Conservation (phyloP, 371 early-diverging fungal species). For the Syncephalis plumigaleata region DNA sequence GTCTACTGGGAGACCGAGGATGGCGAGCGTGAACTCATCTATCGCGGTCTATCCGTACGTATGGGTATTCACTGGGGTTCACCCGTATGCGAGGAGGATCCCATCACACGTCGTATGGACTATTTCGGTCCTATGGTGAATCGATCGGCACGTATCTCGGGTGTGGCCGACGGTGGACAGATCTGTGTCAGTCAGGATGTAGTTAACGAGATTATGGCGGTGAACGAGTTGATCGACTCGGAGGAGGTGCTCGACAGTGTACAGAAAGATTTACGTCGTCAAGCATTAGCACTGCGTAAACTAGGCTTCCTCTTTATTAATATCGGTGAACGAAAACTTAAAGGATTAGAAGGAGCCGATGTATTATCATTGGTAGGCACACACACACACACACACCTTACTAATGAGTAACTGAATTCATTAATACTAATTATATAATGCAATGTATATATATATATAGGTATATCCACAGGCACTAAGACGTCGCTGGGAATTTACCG, state of each 20-base stretch:
- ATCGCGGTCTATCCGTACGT: conserved; percentile 77
- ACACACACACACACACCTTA: too few relatives aligned
- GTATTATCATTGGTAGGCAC: conserved; percentile 35
- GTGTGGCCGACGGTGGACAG: conserved; percentile 86
- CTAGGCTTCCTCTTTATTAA: conserved; percentile 52
- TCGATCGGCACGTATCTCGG: conserved; percentile 71
- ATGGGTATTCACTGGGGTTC: conserved; percentile 93
- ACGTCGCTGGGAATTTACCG: background rate
- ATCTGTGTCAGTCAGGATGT: conserved; percentile 56
- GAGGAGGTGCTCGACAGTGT: conserved; percentile 12
- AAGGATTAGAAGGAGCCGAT: conserved; percentile 82
- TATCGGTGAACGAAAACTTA: conserved; percentile 66
- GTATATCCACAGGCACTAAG: background rate
- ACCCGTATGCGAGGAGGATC: conserved; percentile 82
- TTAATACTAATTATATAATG: too few relatives aligned
- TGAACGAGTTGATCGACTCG: conserved; percentile 17
- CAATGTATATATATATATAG: too few relatives aligned
- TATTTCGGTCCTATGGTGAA: conserved; percentile 94
- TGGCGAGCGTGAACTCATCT: conserved; percentile 34
- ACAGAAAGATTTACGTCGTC: conserved; percentile 11
- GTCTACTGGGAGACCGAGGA: conserved; percentile 28
- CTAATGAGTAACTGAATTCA: too few relatives aligned
- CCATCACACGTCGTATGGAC: conserved; percentile 85
- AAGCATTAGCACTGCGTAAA: conserved; percentile 27
- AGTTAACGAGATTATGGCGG: conserved; percentile 22